Percentiles rank a stretch among this genome's conserved stretches.
Conservation (phyloP, 352 stramenopile species). For the Phytophthora cactorum region DNA sequence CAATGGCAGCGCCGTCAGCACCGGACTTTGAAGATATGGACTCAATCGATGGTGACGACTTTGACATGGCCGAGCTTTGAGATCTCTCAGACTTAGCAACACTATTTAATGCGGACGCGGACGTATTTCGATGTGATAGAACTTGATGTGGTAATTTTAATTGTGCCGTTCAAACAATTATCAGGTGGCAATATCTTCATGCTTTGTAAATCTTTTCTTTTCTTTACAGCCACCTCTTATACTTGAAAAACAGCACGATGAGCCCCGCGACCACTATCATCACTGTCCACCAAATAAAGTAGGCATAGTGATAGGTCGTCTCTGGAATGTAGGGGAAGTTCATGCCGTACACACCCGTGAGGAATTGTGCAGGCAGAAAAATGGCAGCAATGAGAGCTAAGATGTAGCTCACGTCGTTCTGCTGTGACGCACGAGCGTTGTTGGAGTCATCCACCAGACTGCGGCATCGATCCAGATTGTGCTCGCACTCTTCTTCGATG, state of each 20-base stretch:
- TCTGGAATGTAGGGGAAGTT: constrained; percentile 87
- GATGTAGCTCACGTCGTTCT: constrained; percentile 78
- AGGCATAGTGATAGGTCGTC: constrained; percentile 66
- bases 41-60: constrained; percentile 29
- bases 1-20: constrained; percentile 45
- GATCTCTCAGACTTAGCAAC: neutral
- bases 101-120: constrained; percentile 36
- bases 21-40: constrained; percentile 46
- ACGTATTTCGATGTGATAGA: constrained; percentile 29
- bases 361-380: constrained; percentile 53
- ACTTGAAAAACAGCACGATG: constrained; percentile 29
- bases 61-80: constrained; percentile 38
- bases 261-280: constrained; percentile 23
- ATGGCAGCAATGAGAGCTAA: constrained; percentile 80
- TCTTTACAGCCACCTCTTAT: constrained; percentile 52
- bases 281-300: constrained; percentile 72
- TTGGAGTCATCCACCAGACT: constrained; percentile 71
- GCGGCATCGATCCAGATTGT: constrained; percentile 69
- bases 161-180: too few species aligned
- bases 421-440: constrained; percentile 58
- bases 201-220: too few species aligned
- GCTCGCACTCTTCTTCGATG: constrained; percentile 77
- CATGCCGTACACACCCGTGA: constrained; percentile 88
- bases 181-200: too few species aligned
- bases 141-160: constrained; percentile 15